Conservation (phyloP, 2,329 filamentous ascomycete species). For the Davidsoniella eucalypti region DNA sequence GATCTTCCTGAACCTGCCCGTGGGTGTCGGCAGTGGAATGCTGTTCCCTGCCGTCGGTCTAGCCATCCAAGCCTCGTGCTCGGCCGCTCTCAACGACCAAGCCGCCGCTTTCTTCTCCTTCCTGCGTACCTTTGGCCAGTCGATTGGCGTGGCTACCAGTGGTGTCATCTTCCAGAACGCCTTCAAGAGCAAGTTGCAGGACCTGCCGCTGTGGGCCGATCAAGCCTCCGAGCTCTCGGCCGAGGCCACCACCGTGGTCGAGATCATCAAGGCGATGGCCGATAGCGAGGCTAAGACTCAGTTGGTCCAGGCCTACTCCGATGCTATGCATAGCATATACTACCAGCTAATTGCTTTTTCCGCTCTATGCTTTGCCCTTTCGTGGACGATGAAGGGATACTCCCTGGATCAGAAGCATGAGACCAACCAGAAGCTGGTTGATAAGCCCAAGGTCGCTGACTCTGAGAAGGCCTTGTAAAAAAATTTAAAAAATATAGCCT, state of each 20-base stretch:
- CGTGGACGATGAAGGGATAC: conserved; percentile 19
- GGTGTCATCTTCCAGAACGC: conserved; percentile 56
- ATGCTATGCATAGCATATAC: conserved; percentile 21
- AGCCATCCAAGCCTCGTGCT: conserved; percentile 44
- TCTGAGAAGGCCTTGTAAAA: background rate
- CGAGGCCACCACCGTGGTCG: conserved; percentile 42
- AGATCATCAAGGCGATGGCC: conserved; percentile 39
- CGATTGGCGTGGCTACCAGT: conserved; percentile 22
- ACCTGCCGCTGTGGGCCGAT: conserved; percentile 28
- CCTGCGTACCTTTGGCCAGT: conserved; percentile 19
- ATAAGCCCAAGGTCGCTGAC: background rate
- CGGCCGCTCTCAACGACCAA: conserved; percentile 29
- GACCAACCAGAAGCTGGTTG: conserved; percentile 14
- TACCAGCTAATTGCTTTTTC: conserved; percentile 19
- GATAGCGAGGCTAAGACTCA: conserved; percentile 15
- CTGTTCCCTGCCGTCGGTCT: conserved; percentile 48
- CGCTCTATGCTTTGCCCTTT: conserved; percentile 19
- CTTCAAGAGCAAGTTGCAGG: conserved; percentile 33
- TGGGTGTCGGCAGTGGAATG: conserved; percentile 45
- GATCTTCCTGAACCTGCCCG: conserved; percentile 43
- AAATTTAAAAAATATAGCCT: background rate
- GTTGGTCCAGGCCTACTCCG: conserved; percentile 21
- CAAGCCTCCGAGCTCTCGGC: conserved; percentile 30
- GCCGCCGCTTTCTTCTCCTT: conserved; percentile 52
- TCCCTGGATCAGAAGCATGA: conserved; percentile 20